Base-by-base conservation (phyloP, 148 eudicot genomes). In the Chenopodium album region DNA sequence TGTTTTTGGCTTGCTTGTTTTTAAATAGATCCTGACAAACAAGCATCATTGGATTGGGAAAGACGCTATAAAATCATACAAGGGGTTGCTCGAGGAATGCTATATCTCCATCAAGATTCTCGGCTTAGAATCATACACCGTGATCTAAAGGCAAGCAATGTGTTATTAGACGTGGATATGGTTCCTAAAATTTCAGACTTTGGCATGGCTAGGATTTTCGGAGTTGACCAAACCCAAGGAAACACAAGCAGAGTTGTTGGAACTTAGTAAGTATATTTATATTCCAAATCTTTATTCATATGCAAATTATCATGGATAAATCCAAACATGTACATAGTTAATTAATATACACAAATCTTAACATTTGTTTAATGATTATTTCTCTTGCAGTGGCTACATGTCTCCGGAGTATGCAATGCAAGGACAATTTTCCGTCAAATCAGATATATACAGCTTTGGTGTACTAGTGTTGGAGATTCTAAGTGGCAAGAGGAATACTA, bases 121-220 rank as follows among this genome's bases (percentile, higher is more conserved):
- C 82, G 86, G 3, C 68, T 71, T 14, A 89, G 85, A 41, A 90
- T 93, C 11, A 86, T 93, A 32, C 97, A 93, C 78, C 84, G 97
- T 60, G 93, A 93, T 73, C 86, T 93, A 3, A 93, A 93, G 82
- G 71, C 91, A 66, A 88, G 93, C 80, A 93, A 93, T 80, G 79
- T 93, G 50, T 88, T 93, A 34, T 89, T 93, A 13, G 97, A 89
- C 56, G 83, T 85, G 54, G 85, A 89, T 66, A 82, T 89, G 66
- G 72, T 71, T n/a, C 83, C 94, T 8, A 91, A 91, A 85, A 90
- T 93, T 81, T 88, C 93, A 7, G 97, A 93, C 81, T 93, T 93
- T 67, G 94, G 94, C 22, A 87, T 89, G 41, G 93, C 89, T 26
- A 84, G 92, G 75, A 77, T 81, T 19, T 89, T 91, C 81, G 89